phyloP scores from a whole-genome alignment of 148 eudicot species.

The Vaccinium corymbosum region DNA sequence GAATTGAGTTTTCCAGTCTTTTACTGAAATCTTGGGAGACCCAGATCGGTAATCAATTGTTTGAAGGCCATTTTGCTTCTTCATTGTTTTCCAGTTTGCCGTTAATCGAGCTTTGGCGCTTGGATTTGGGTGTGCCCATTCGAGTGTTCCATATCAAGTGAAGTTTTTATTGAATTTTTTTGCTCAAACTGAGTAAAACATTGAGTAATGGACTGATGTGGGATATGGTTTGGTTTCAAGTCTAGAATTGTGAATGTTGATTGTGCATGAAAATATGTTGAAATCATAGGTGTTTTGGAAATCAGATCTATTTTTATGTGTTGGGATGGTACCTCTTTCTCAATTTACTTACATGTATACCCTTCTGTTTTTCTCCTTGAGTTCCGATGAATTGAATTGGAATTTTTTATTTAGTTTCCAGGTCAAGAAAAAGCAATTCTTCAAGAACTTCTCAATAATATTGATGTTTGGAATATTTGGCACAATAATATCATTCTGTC shows the following conservation, averaged over 20 bases:
- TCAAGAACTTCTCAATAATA: constrained; percentile 76
- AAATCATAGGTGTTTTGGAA: background rate
- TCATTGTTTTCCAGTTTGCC: background rate
- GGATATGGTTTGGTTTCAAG: background rate
- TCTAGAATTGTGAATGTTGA: background rate
- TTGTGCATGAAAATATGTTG: background rate
- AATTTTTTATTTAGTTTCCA: constrained; percentile 59
- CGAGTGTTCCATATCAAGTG: background rate
- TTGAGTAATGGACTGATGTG: background rate
- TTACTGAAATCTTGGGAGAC: background rate
- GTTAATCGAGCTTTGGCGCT: background rate
- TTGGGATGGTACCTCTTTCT: background rate
- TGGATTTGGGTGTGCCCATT: background rate
- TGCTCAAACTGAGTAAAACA: background rate
- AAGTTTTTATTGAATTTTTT: background rate
- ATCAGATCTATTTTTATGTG: background rate
- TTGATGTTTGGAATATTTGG: constrained; percentile 83
- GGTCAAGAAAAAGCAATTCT: constrained; percentile 97
- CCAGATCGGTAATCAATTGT: background rate
- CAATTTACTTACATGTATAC: no score
- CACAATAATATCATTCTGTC: constrained; percentile 76
- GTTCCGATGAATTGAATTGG: background rate
- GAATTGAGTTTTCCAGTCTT: background rate
- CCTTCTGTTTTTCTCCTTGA: background rate
- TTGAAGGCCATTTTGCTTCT: background rate